A percentile compares a stretch with the other conserved stretches of the same genome.
These are phyloP conservation scores for Imleria badia DNA, from an alignment of 768 basidiomycete genomes.

Conservation along the genomic window DNA sequence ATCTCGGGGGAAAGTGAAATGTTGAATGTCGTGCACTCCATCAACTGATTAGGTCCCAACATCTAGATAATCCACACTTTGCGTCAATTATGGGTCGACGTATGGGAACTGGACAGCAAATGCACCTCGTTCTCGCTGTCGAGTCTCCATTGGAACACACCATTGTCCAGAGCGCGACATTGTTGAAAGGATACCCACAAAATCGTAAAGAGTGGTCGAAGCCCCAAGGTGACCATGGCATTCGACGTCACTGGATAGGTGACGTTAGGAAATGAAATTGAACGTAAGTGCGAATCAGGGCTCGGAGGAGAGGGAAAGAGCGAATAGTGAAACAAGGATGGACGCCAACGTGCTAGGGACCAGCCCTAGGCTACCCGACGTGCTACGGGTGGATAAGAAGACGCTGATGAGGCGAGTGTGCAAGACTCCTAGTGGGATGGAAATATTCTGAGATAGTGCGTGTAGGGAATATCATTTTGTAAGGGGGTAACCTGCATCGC, in stretches of 20 bases:
- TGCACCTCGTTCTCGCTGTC: constrained; percentile 1
- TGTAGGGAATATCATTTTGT: neutral
- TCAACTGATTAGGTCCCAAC: neutral
- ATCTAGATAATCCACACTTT: neutral
- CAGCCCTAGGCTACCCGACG: constrained; percentile 16
- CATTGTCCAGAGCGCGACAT: constrained; percentile 3
- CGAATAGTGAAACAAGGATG: neutral
- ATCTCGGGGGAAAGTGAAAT: constrained; percentile 2
- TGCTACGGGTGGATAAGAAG: neutral
- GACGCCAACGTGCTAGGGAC: constrained; percentile 2
- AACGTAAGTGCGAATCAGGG: constrained; percentile 1
- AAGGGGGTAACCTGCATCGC: neutral
- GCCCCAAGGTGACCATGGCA: constrained; percentile 10
- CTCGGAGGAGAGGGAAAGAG: neutral
- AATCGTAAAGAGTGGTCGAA: constrained; percentile 1
- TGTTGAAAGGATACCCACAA: neutral
- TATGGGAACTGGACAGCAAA: neutral
- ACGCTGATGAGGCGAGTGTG: neutral
- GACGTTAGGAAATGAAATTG: neutral
- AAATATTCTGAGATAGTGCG: neutral
- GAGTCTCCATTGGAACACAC: constrained; percentile 1
- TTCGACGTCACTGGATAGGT: neutral
- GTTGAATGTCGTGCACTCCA: constrained; percentile 17
- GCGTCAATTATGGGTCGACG: neutral
- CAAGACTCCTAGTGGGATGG: neutral